Evolutionary conservation across 2,329 filamentous ascomycete species (phyloP).

Genomic region (Sporothrix protearum): DNA sequence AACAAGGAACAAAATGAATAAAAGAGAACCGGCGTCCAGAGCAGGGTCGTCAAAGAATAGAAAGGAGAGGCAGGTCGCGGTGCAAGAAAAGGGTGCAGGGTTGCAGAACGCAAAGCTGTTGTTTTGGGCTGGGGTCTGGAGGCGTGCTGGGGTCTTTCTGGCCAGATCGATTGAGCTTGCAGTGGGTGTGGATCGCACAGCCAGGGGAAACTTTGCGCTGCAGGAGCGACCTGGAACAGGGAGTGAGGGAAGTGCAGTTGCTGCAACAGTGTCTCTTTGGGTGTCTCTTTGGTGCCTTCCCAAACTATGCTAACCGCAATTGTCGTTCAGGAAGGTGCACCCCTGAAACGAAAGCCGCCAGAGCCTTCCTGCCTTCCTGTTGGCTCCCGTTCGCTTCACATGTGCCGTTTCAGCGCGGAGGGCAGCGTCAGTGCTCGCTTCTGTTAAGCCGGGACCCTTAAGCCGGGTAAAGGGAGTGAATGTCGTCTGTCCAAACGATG

Average conservation of each 20-base stretch:
- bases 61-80: background rate
- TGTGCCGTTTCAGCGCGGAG: background rate
- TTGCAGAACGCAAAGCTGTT: conserved; percentile 17
- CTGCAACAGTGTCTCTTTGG: background rate
- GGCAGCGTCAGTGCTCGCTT: background rate
- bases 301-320: background rate
- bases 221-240: background rate
- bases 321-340: background rate
- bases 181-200: conserved; percentile 11
- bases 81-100: background rate
- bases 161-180: conserved; percentile 5
- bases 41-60: background rate
- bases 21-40: background rate
- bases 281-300: background rate
- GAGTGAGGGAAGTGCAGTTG: background rate
- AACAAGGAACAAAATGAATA: background rate
- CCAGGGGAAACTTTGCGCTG: conserved; percentile 8
- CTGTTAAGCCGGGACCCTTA: background rate
- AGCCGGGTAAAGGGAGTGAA: background rate
- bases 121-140: conserved; percentile 6
- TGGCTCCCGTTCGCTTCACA: background rate
- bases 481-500: background rate
- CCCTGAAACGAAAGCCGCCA: conserved; percentile 15
- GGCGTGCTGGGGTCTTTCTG: background rate
- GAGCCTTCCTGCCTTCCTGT: conserved; percentile 1